Evolutionary conservation across 2,329 filamentous ascomycete genomes (phyloP), one percentile per base, ranked within the genome.

Genomic region (Trematosphaeria pertusa): DNA sequence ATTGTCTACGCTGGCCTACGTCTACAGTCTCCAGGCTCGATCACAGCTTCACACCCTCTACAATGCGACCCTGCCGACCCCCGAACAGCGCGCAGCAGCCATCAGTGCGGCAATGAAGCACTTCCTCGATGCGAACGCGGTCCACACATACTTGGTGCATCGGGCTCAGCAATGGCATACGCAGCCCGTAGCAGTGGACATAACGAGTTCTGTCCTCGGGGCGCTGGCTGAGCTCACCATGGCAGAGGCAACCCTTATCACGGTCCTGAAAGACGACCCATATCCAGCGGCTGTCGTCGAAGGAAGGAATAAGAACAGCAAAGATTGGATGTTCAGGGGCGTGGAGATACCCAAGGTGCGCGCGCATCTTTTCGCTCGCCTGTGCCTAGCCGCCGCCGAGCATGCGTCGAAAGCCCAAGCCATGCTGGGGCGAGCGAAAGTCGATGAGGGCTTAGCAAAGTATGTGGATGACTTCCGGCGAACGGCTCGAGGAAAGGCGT

Each of bases 301-400:
- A 62, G 84, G 87, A 46, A 82, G 92, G 37, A 95, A 96, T 65
- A 84, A 87, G 42, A 85, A 87, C 58, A 91, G 92, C 70, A 91
- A 83, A 51, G 93, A 97, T 58, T 99, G 93, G 93, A 97, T 97
- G 91, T 95, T 94, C 71, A 90, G 88, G 62, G 83, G 91, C 0
- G 91, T 93, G 0, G 85, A 91, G 39, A 89, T 97, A 37, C 88
- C 91, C 21, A 92, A 93, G 66, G 91, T 96, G 14, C 86, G 93
- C 36, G 91, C 91, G 7, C 87, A 95, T 63, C 79, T 99, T 1
- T 95, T 95, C 65, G 91, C 91, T 1, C 81, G 93, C 1, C 78
- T 97, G 6, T 97, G 91, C 67, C 81, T 97, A 9, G 90, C 91
- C 0, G 90, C 92, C 0, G 87, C 89, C 0, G 92, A 97, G 58